Evolutionary conservation across 768 basidiomycete species (phyloP), one percentile per base, ranked within the genome.

Genomic region (Boletales sp.): DNA sequence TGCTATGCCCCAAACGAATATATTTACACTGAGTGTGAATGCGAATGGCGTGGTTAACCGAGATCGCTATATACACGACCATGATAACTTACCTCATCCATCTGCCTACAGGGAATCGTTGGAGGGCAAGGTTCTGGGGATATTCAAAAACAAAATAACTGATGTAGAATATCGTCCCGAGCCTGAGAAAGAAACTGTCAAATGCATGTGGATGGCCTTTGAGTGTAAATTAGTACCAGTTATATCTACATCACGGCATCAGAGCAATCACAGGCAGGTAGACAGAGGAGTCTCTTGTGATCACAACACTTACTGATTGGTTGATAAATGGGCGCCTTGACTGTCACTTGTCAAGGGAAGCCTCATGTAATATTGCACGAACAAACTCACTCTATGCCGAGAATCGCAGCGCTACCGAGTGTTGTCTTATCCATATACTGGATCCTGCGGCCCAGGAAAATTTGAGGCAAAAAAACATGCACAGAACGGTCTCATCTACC

Each of bases 391-490:
- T 71, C 69, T 58, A 88, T 87, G 1, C 87, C 87, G 39, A 89
- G 73, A 53, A 88, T 86, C 2, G 86, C 80, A 1, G 84, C 60
- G 50, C 75, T 80, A 1, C 84, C 85, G 4, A 87, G 69, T 0
- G 86, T 88, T 0, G 81, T 83, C 67, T 87, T 87, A 54, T 87
- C 86, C 82, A 87, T 87, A 52, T 82, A 87, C 60, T 87, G 85
- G n/a, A 88, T 75, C 78, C 86, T 82, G 51, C n/a, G 8, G 19
- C 13, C 38, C 46, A 21, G 15, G 4, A 29, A 21, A 13, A 14
- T 34, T 32, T 43, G 10, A 40, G 7, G 6, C 19, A 8, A 15
- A 32, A 7, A 3, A 3, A 12, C 18, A 11, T 8, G 11, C 18
- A 15, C 4, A 1, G 13, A 5, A 45, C 18, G 8, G 11, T 12